Evolutionary conservation across 108 stramenopile genomes (phyloP).

Genomic region (Aureococcus anophagefferens): DNA sequence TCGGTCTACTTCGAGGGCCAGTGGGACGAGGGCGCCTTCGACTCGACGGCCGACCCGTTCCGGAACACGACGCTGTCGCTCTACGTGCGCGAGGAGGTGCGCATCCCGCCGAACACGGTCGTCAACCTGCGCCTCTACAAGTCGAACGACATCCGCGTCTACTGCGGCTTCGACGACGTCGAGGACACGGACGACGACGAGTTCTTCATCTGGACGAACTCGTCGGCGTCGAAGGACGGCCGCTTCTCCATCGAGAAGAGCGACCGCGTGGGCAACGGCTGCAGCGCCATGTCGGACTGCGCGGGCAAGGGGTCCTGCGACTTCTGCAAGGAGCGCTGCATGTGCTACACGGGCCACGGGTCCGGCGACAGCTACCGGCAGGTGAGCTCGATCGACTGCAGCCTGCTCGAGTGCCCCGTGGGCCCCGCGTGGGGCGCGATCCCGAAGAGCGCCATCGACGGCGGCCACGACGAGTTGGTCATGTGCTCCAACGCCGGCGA

Average conservation of each 20-base stretch:
- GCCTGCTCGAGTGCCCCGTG: background rate
- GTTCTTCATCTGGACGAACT: background rate
- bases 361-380: background rate
- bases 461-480: background rate
- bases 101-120: background rate
- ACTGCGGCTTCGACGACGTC: background rate
- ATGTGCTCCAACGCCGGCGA: constrained; percentile 44
- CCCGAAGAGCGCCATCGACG: too few relatives aligned
- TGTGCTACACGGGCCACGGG: background rate
- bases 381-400: background rate
- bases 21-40: background rate
- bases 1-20: background rate
- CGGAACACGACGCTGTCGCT: background rate
- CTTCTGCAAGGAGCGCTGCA: background rate
- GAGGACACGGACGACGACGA: background rate
- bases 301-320: background rate
- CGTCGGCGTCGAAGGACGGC: background rate
- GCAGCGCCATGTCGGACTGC: background rate
- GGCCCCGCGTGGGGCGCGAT: background rate
- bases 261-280: background rate
- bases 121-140: background rate
- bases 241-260: background rate
- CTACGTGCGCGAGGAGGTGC: background rate
- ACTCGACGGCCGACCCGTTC: background rate
- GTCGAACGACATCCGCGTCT: background rate